These are phyloP conservation scores for Trichoderma sp. DNA, from an alignment of 2,329 filamentous ascomycete genomes.

Conservation along the genomic window DNA sequence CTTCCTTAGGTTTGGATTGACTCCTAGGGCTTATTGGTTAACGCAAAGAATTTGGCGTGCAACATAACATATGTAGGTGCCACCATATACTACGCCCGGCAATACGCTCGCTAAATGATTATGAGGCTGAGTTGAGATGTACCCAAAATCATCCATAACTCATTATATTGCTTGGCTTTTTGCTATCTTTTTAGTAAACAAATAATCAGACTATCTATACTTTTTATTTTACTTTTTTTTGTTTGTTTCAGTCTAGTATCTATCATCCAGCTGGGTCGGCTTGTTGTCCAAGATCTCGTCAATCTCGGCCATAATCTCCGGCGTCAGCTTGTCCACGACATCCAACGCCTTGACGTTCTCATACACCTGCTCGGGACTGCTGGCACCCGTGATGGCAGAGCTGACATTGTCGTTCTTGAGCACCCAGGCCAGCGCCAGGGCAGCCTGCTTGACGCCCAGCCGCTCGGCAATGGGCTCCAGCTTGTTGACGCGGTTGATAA, in stretches of 20 bases:
- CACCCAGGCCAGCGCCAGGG: constrained; percentile 65
- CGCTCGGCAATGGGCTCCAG: constrained; percentile 66
- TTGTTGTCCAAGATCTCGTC: constrained; percentile 63
- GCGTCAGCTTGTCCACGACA: constrained; percentile 59
- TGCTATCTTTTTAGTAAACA: background rate
- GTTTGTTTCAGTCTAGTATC: constrained; percentile 38
- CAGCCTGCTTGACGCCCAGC: constrained; percentile 61
- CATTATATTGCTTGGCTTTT: background rate
- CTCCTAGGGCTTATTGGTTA: constrained; percentile 23
- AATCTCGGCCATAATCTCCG: constrained; percentile 62
- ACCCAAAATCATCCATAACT: background rate
- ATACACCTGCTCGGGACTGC: constrained; percentile 60
- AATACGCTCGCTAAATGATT: background rate
- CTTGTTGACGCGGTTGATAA: constrained; percentile 63
- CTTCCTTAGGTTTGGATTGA: constrained; percentile 12
- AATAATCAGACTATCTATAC: background rate
- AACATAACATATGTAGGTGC: background rate
- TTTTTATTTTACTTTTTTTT: background rate
- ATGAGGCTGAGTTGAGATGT: background rate
- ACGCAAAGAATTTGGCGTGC: background rate
- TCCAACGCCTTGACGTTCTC: constrained; percentile 61
- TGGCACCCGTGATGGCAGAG: constrained; percentile 64
- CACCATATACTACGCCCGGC: background rate
- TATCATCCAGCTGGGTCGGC: constrained; percentile 48
- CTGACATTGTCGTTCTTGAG: constrained; percentile 65